A percentile compares a stretch with the other conserved stretches of the same genome.
Conservation (phyloP, 371 early-diverging fungal species). For the Nematocida sp. region DNA sequence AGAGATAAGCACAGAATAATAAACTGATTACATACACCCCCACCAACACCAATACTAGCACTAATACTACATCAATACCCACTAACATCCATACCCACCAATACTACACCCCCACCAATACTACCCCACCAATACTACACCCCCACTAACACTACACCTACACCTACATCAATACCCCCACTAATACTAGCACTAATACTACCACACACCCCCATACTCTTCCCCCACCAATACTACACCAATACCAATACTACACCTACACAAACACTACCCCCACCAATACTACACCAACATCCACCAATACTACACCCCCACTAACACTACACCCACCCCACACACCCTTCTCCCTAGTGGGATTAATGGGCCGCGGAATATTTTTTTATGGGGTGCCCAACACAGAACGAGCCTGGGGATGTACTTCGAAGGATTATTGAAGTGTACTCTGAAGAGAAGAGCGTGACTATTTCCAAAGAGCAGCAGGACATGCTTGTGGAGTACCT, state of each 20-base stretch:
- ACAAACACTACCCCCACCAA: neutral
- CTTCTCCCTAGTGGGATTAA: neutral
- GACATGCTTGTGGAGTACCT: slow-evolving; percentile 13
- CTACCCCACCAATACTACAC: neutral
- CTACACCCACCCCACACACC: neutral
- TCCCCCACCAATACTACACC: neutral
- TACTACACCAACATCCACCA: neutral
- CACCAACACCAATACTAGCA: neutral
- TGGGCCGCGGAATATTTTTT: slow-evolving; percentile 13
- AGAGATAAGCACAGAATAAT: slow-evolving; percentile 22
- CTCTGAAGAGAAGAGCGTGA: neutral
- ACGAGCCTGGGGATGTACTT: neutral
- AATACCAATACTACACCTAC: neutral
- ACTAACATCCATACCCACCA: no score
- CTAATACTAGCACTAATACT: neutral
- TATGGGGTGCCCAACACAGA: slow-evolving; percentile 10
- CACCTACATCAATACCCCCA: no score
- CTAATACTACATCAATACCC: neutral
- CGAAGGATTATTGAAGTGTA: slow-evolving; percentile 3
- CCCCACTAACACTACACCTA: neutral
- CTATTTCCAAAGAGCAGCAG: neutral
- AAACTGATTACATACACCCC: neutral
- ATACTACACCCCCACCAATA: neutral
- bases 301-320: neutral
- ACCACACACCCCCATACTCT: neutral